Conservation (phyloP, 805 yeast species). For the Citeromyces nyonsensis region DNA sequence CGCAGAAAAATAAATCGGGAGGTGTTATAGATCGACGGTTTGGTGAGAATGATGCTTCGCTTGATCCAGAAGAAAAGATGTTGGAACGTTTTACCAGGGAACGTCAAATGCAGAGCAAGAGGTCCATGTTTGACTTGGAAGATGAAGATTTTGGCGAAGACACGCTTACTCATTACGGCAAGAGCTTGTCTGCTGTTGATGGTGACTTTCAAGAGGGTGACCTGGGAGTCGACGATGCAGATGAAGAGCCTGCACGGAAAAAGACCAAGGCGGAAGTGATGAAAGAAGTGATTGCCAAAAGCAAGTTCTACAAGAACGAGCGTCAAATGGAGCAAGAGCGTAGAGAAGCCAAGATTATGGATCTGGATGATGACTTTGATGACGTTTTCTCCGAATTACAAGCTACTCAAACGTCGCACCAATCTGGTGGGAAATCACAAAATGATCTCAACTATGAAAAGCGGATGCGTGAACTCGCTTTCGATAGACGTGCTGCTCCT, state of each 20-base stretch:
- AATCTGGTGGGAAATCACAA: conserved; percentile 16
- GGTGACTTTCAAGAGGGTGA: conserved; percentile 24
- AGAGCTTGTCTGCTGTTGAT: conserved; percentile 43
- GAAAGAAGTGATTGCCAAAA: conserved; percentile 75
- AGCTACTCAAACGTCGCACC: conserved; percentile 9
- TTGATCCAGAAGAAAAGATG: conserved; percentile 89
- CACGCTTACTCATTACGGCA: conserved; percentile 68
- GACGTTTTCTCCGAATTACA: conserved; percentile 47
- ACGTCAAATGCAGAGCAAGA: conserved; percentile 48
- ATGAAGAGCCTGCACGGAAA: conserved; percentile 29
- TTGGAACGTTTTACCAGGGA: conserved; percentile 88
- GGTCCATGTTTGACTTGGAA: conserved; percentile 58
- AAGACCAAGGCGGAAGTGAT: conserved; percentile 75
- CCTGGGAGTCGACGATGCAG: conserved; percentile 11
- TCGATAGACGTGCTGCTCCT: conserved; percentile 68
- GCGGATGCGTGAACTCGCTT: conserved; percentile 47
- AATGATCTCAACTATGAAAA: conserved; percentile 41
- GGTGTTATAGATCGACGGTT: conserved; percentile 76
- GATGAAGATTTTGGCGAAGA: conserved; percentile 41
- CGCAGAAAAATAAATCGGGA: conserved; percentile 59
- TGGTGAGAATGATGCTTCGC: conserved; percentile 62
- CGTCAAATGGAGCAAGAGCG: conserved; percentile 52
- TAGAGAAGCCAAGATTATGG: conserved; percentile 43
- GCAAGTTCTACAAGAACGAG: conserved; percentile 63
- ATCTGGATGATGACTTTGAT: conserved; percentile 60